Base-by-base conservation (phyloP, 179 eudicot genomes). In the Spinacia oleracea region DNA sequence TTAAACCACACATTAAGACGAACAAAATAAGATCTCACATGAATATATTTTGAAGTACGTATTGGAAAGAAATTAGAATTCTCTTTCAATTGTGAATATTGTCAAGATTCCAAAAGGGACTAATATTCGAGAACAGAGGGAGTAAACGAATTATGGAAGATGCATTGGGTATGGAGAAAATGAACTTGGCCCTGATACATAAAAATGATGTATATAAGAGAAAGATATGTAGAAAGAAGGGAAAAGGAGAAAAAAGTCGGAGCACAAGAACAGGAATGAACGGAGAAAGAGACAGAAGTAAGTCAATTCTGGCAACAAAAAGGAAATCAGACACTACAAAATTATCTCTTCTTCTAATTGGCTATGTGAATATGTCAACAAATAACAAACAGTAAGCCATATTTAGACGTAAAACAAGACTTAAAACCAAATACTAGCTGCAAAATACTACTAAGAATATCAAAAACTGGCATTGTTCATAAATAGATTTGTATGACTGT, bases 251-350 rank as follows among this genome's bases (percentile, higher is more conserved):
- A 31, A 34, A 51, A 29, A 48, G 32, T 64, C 42, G 32, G 43
- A 23, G 7, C 43, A 16, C 2, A 64, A 23, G 32, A 64, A 14
- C 25, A n/a, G 63, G 40, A 69, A 63, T 51, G 35, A 51, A 34
- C 48, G 46, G 48, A 38, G 51, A 77, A 70, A 50, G 43, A 55
- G 31, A 73, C 38, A 73, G 34, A 56, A 9, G 21, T 40, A 51
- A 51, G 38, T 16, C n/a, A 14, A 51, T 14, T 29, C 56, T 3
- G 2, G 51, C 5, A 34, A 21, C 23, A 16, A 2, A 16, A 46
- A 50, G 29, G 35, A 48, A 50, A 58, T 35, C 20, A 40, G 14
- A 53, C n/a, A 9, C 67, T 15, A n/a, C 23, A 42, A n/a, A 21
- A 21, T 40, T 40, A 68, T 68, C 15, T 68, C 48, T 40, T 1